Base-by-base conservation (phyloP, 1,139 yeast genomes). In the Magnusiomyces suaveolens region DNA sequence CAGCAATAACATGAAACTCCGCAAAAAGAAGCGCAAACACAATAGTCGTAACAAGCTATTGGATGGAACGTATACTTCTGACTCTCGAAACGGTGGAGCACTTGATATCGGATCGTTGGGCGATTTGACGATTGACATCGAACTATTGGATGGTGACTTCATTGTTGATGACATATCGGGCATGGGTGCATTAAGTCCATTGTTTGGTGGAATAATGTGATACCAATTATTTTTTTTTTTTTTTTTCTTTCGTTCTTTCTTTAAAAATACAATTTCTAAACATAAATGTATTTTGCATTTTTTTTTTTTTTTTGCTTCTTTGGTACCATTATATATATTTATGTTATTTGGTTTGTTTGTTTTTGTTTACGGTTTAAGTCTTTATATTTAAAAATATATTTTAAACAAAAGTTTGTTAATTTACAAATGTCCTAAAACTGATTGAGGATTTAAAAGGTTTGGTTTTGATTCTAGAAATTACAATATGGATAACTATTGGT, bases 161-260 rank as follows among this genome's bases (percentile, higher is more conserved):
- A 57, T 69, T 54, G 63, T 69, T 46, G 71, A 69, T 41, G 72
- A 70, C 57, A 60, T 69, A 54, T 63, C 69, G 10, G 72, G 69
- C 44, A 61, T 66, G 39, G 71, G 72, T 2, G 71, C 71, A 2
- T 59, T 70, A 52, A 66, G 70, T 50, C 72, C 72, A 20, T 58
- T 68, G 44, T 68, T 68, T 60, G 65, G 65, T 24, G 67, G 64
- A 25, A 57, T 64, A 44, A 57, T 60, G 36, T 63, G 59, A 54
- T 3, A 2, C 14, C 8, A 20, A 10, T 20, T 33, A 2, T 21
- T 47, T 33, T 46, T 23, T 24, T 2, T 25, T 23, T 25, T 18
- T 6, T 46, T 46, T 3, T 24, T 10, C 3, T 43, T 24, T 43
- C 14, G 10, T 29, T 46, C 2, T 18, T 29, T 18, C 12, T 26